phyloP scores from a whole-genome alignment of 805 yeast species.

The Kodamaea leandrae region DNA sequence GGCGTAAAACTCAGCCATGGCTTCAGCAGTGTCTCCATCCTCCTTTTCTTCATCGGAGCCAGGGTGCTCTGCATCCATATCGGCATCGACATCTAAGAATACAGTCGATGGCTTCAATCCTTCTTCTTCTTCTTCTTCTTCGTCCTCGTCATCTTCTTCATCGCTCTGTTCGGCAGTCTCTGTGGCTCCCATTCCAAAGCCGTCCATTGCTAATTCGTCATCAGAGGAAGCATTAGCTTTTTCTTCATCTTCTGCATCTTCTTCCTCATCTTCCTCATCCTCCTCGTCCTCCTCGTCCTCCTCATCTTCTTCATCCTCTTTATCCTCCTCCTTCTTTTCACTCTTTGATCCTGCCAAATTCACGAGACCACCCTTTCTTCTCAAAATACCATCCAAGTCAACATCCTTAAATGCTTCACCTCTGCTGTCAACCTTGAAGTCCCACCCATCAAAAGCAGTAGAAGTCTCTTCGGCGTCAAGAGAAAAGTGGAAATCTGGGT shows the following conservation, averaged over 20 bases:
- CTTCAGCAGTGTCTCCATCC: conserved; percentile 67
- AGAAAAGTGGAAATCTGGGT: conserved; percentile 72
- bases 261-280: conserved; percentile 24
- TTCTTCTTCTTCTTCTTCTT: conserved; percentile 28
- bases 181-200: conserved; percentile 47
- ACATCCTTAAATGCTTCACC: conserved; percentile 45
- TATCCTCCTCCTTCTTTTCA: conserved; percentile 14
- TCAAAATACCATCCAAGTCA: conserved; percentile 83
- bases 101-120: conserved; percentile 16
- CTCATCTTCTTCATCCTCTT: conserved; percentile 22
- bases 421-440: conserved; percentile 55
- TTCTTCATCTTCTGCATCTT: conserved; percentile 32
- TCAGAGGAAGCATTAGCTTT: conserved; percentile 31
- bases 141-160: conserved; percentile 24
- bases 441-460: conserved; percentile 74
- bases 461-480: conserved; percentile 55
- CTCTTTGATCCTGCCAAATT: conserved; percentile 45
- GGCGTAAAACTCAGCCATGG: conserved; percentile 76
- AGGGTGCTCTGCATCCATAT: conserved; percentile 17
- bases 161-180: conserved; percentile 35
- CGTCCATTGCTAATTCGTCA: conserved; percentile 43
- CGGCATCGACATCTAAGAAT: conserved; percentile 14
- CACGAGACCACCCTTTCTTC: conserved; percentile 75
- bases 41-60: conserved; percentile 17
- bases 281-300: conserved; percentile 27